These are phyloP conservation scores for Rhododendron griersonianum DNA, from an alignment of 148 eudicot species.

Conservation along the genomic window DNA sequence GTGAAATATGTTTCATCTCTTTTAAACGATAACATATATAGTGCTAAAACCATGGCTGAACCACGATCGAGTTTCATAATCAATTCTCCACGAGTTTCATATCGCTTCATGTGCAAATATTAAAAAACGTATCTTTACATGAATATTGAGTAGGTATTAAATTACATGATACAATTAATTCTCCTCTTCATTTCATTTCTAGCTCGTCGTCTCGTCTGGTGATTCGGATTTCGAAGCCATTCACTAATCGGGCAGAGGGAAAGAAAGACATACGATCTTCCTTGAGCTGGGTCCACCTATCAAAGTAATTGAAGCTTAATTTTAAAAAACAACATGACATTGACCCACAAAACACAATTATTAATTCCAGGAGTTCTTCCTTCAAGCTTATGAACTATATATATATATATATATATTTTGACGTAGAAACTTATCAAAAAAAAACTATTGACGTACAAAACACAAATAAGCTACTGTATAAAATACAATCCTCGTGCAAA, in stretches of 20 bases:
- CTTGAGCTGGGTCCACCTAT: slow-evolving; percentile 52
- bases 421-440: no score
- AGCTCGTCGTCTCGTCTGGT: slow-evolving; percentile 17
- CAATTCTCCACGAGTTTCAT: no score
- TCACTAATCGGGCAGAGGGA: slow-evolving; percentile 56
- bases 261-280: slow-evolving; percentile 53
- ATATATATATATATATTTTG: no score
- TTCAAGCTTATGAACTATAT: not conserved
- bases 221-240: slow-evolving; percentile 42
- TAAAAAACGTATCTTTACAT: not conserved
- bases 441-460: not conserved
- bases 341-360: not conserved
- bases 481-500: not conserved
- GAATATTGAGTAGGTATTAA: not conserved
- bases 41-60: not conserved
- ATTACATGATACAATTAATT: not conserved
- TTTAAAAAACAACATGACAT: not conserved
- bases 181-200: not conserved
- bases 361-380: not conserved
- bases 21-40: no score
- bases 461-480: not conserved
- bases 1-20: no score
- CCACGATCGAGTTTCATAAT: no score
- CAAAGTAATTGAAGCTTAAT: not conserved
- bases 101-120: not conserved